phyloP scores from a whole-genome alignment of 768 basidiomycete genomes.

The Pleurotus sapidus region DNA sequence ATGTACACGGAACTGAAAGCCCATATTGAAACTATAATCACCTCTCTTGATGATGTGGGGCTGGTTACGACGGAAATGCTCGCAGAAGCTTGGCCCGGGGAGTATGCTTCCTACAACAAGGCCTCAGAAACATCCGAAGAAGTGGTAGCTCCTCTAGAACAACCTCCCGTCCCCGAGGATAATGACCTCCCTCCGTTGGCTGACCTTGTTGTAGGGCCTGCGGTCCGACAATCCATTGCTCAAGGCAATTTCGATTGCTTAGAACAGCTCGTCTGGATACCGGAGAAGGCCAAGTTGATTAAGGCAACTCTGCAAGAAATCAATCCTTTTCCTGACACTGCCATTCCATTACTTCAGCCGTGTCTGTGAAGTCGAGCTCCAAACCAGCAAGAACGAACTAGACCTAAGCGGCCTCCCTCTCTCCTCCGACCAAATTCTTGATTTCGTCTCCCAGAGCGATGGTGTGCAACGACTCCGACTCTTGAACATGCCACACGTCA shows the following conservation, averaged over 20 bases:
- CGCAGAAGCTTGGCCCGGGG: slow-evolving; percentile 5
- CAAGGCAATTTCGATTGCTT: slow-evolving; percentile 19
- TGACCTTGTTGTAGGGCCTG: slow-evolving; percentile 22
- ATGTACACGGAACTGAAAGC: background rate
- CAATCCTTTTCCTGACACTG: slow-evolving; percentile 23
- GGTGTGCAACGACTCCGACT: slow-evolving; percentile 20
- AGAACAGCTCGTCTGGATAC: slow-evolving; percentile 25
- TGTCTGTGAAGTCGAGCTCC: slow-evolving; percentile 12
- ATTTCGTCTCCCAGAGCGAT: slow-evolving; percentile 4
- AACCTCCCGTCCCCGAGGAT: background rate
- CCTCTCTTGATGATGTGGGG: background rate
- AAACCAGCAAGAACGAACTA: slow-evolving; percentile 3
- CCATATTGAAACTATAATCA: background rate
- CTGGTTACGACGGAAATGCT: slow-evolving; percentile 5
- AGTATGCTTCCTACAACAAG: background rate
- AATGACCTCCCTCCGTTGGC: slow-evolving; percentile 19
- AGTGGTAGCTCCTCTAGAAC: background rate
- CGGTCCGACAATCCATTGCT: slow-evolving; percentile 21
- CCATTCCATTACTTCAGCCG: slow-evolving; percentile 19
- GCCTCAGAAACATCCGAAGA: background rate
- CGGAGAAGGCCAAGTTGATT: slow-evolving; percentile 22
- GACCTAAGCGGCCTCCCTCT: slow-evolving; percentile 24
- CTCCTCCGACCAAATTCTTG: slow-evolving; percentile 20
- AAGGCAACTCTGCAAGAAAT: slow-evolving; percentile 14
- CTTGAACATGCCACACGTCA: slow-evolving; percentile 22